Evolutionary conservation across 371 early-diverging fungal species (phyloP).

Genomic region (Synchytrium microbalum): DNA sequence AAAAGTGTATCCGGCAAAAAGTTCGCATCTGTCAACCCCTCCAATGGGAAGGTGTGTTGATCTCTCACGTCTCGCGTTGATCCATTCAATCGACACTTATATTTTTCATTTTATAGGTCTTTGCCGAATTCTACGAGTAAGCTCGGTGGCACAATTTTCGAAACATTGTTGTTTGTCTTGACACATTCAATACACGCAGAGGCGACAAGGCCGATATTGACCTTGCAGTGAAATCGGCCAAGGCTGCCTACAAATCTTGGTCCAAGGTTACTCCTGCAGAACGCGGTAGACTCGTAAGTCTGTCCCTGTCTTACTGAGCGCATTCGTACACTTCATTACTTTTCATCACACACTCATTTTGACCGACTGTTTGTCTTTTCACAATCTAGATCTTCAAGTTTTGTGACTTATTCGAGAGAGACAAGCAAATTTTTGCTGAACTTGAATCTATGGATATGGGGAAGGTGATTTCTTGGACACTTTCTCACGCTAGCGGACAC

Average conservation of each 20-base stretch:
- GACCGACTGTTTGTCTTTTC: constrained; percentile 14
- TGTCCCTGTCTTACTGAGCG: not conserved
- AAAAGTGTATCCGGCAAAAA: constrained; percentile 46
- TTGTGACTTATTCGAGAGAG: constrained; percentile 64
- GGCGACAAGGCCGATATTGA: no score
- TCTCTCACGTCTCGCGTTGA: no score
- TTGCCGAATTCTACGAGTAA: no score
- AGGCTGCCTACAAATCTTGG: constrained; percentile 1
- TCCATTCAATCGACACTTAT: no score
- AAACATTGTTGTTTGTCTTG: no score
- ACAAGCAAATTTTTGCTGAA: constrained; percentile 59
- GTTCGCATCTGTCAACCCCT: constrained; percentile 50
- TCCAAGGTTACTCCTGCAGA: not conserved
- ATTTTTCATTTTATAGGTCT: no score
- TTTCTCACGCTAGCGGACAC: no score
- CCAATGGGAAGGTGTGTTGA: constrained; percentile 63
- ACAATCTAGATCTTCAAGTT: constrained; percentile 45
- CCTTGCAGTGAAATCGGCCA: constrained; percentile 2
- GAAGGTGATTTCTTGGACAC: no score
- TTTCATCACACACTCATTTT: not conserved
- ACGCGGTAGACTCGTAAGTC: not conserved
- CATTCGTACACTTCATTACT: not conserved
- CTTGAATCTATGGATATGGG: constrained; percentile 81
- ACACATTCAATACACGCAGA: constrained; percentile 61
- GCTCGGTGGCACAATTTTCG: no score